These are phyloP conservation scores for Cyberlindnera japonica DNA, from an alignment of 805 yeast genomes.

Conservation along the genomic window DNA sequence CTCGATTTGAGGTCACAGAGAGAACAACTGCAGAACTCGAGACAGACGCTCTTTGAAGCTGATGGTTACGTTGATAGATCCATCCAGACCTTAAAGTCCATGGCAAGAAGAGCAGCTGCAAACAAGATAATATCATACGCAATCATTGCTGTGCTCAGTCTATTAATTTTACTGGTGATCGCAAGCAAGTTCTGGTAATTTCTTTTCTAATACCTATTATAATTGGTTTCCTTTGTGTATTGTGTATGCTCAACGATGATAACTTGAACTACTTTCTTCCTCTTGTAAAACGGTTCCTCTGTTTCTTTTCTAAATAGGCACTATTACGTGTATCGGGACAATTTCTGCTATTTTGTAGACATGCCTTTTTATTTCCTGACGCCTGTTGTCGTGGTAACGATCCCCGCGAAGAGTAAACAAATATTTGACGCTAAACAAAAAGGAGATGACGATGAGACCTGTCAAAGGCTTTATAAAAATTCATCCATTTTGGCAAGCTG, in stretches of 20 bases:
- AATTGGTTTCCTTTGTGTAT: too few relatives aligned
- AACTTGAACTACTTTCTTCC: too few relatives aligned
- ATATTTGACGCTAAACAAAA: background rate
- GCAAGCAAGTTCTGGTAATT: constrained; percentile 57
- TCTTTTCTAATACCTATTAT: too few relatives aligned
- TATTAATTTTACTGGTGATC: constrained; percentile 77
- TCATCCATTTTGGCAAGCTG: too few relatives aligned
- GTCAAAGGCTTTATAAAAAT: background rate
- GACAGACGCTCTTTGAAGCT: constrained; percentile 84
- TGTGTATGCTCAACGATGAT: too few relatives aligned
- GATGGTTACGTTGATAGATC: constrained; percentile 91
- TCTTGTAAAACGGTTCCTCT: background rate
- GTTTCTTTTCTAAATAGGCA: too few relatives aligned
- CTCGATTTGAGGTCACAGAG: constrained; percentile 88
- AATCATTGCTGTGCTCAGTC: constrained; percentile 80
- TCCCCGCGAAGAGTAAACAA: constrained; percentile 4
- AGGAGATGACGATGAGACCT: too few relatives aligned
- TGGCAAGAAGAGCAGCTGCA: constrained; percentile 92
- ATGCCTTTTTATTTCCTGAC: too few relatives aligned
- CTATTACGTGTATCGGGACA: too few relatives aligned
- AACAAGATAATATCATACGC: constrained; percentile 88
- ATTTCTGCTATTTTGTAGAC: too few relatives aligned
- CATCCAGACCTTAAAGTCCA: constrained; percentile 77
- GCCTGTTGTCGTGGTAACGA: background rate
- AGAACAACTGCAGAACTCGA: constrained; percentile 82